A percentile compares a stretch with the other conserved stretches of the same genome.
These are phyloP conservation scores for Melampsora americana DNA, from an alignment of 1,284 basidiomycete species.

Conservation along the genomic window DNA sequence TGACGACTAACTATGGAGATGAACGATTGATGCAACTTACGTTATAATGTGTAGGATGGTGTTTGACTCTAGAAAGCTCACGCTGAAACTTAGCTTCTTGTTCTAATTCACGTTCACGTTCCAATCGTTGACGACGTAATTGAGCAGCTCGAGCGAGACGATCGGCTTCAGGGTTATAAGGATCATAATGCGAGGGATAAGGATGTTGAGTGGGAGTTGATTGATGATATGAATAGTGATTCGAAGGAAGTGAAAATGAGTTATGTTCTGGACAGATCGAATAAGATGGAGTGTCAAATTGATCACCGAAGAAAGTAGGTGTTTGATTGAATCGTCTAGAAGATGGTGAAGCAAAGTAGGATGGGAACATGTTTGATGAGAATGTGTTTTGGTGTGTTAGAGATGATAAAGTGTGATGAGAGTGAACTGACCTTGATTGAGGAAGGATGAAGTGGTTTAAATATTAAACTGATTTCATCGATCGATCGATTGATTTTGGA, in stretches of 20 bases:
- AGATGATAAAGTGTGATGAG: too few relatives aligned
- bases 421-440: too few relatives aligned
- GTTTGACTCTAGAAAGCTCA: background rate
- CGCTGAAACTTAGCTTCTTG: background rate
- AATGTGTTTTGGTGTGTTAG: too few relatives aligned
- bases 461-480: too few relatives aligned
- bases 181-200: background rate
- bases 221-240: background rate
- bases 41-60: background rate
- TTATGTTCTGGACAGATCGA: background rate
- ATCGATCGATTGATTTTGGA: too few relatives aligned
- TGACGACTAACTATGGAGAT: background rate
- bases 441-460: too few relatives aligned
- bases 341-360: background rate
- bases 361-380: background rate
- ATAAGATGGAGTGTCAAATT: background rate
- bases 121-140: constrained; percentile 1
- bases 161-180: background rate
- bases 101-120: constrained; percentile 17
- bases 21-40: background rate
- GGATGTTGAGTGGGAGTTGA: background rate
- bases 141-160: background rate
- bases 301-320: background rate
- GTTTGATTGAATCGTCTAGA: background rate
- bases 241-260: background rate